Conservation (phyloP, 768 basidiomycete species). For the Nidularia sp. region DNA sequence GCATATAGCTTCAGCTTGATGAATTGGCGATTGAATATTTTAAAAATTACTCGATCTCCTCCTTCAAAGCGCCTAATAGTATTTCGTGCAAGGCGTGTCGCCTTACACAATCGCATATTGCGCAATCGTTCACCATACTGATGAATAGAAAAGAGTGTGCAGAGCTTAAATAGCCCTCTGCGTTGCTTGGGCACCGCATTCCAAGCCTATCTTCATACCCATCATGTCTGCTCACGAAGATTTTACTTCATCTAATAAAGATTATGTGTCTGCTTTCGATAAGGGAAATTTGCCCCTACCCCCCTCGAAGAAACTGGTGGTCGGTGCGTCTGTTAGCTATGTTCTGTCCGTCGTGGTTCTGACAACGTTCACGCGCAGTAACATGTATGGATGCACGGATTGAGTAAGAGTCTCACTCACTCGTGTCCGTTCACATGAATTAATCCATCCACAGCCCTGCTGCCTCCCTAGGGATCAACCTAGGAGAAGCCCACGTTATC, state of each 20-base stretch:
- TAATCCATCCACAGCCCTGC: constrained; percentile 36
- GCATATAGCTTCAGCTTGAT: too few relatives aligned
- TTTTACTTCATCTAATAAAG: constrained; percentile 36
- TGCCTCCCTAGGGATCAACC: constrained; percentile 53
- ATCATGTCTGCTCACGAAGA: constrained; percentile 23
- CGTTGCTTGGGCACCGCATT: too few relatives aligned
- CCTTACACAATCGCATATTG: too few relatives aligned
- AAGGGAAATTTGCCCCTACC: constrained; percentile 31
- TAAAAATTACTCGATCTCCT: too few relatives aligned
- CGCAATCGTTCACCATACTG: too few relatives aligned
- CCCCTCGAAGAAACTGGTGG: constrained; percentile 26
- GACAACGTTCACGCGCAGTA: constrained; percentile 23
- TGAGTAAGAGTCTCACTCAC: constrained; percentile 35
- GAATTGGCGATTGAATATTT: too few relatives aligned
- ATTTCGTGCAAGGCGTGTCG: too few relatives aligned
- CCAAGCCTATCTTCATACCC: too few relatives aligned
- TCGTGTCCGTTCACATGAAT: neutral
- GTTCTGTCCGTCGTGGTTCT: neutral
- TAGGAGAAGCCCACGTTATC: constrained; percentile 71
- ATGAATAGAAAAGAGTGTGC: too few relatives aligned
- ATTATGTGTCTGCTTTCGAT: constrained; percentile 42
- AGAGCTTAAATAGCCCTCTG: too few relatives aligned
- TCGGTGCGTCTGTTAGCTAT: constrained; percentile 14
- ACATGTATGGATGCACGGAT: constrained; percentile 77
- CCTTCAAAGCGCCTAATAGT: too few relatives aligned